Evolutionary conservation across 2,329 filamentous ascomycete species (phyloP).

Genomic region (Stenocarpella maydis): DNA sequence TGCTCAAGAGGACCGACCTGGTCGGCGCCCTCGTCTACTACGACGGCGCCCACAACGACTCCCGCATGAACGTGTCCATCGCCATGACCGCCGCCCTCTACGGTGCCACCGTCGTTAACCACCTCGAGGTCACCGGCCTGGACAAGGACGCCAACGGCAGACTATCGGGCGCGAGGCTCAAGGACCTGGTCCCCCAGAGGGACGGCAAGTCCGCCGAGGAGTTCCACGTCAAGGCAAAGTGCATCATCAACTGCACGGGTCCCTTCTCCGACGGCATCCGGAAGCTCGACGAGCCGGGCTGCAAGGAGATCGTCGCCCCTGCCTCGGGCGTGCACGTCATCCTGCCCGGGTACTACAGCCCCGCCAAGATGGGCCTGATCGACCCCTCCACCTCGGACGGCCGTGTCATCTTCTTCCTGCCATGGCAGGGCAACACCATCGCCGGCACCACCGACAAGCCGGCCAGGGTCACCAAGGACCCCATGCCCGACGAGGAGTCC

Average conservation of each 20-base stretch:
- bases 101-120: constrained; percentile 81
- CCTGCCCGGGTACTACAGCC: constrained; percentile 80
- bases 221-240: constrained; percentile 79
- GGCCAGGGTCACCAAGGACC: constrained; percentile 72
- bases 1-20: constrained; percentile 76
- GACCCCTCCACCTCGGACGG: constrained; percentile 84
- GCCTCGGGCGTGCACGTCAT: constrained; percentile 86
- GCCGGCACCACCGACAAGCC: constrained; percentile 84
- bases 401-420: constrained; percentile 88
- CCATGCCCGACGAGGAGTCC: constrained; percentile 77
- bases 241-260: constrained; percentile 84
- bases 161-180: constrained; percentile 73
- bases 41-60: constrained; percentile 87
- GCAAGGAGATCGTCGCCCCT: constrained; percentile 78
- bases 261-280: constrained; percentile 83
- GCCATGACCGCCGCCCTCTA: constrained; percentile 83
- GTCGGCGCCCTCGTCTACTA: constrained; percentile 86
- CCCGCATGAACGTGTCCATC: constrained; percentile 85
- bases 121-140: constrained; percentile 79
- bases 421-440: constrained; percentile 87
- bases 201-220: constrained; percentile 63
- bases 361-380: constrained; percentile 82
- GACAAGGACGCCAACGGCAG: constrained; percentile 75
- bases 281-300: constrained; percentile 77
- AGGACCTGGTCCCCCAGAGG: constrained; percentile 66